These are phyloP conservation scores for Gossypium mustelinum DNA, from an alignment of 345 rosid species.

Conservation along the genomic window DNA sequence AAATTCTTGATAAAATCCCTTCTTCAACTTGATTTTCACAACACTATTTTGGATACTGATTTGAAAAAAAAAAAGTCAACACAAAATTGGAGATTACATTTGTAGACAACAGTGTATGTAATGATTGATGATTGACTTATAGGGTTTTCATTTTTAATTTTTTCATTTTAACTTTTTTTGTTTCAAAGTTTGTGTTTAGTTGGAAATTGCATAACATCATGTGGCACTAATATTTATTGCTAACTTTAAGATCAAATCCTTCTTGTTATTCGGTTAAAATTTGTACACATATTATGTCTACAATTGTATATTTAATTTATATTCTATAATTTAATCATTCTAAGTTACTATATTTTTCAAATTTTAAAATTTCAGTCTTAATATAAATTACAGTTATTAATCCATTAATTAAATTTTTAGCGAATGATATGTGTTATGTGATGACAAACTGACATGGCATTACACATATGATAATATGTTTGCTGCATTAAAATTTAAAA, in stretches of 20 bases:
- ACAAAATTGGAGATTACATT: neutral
- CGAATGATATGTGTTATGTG: no score
- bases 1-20: conserved; percentile 70
- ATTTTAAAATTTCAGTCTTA: no score
- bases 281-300: no score
- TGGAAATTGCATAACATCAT: neutral
- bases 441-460: no score
- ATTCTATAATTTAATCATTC: no score
- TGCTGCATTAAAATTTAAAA: no score
- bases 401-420: no score
- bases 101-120: conserved; percentile 27
- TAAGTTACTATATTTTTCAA: no score
- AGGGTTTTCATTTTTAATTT: neutral
- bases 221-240: neutral
- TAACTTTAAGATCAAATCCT: neutral
- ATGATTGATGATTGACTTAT: conserved; percentile 28
- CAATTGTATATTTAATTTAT: no score
- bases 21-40: conserved; percentile 30
- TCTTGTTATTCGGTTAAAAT: no score
- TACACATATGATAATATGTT: no score
- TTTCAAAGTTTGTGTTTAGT: neutral
- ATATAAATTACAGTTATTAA: no score
- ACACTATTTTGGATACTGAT: conserved; percentile 34
- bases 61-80: neutral
- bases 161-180: neutral